Evolutionary conservation across 805 yeast genomes (phyloP).

Genomic region (Metschnikowia borealis): DNA sequence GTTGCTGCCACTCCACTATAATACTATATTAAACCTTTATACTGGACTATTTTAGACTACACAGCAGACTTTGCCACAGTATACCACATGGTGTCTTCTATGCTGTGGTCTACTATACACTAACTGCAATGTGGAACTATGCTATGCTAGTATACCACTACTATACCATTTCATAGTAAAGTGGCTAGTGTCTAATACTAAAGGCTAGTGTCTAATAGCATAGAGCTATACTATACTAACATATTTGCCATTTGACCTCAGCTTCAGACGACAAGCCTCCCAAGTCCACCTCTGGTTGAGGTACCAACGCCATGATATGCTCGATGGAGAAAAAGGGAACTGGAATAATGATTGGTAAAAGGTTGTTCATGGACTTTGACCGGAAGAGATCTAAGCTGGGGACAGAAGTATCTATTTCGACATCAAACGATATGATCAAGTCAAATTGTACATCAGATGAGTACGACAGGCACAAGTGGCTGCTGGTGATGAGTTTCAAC

Average conservation of each 20-base stretch:
- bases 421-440: slow-evolving; percentile 36
- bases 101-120: too few relatives aligned
- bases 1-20: too few relatives aligned
- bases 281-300: slow-evolving; percentile 20
- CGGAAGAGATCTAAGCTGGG: slow-evolving; percentile 37
- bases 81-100: too few relatives aligned
- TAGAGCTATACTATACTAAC: too few relatives aligned
- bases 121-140: too few relatives aligned
- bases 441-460: slow-evolving; percentile 18
- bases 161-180: too few relatives aligned
- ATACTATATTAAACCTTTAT: too few relatives aligned
- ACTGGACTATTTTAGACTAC: too few relatives aligned
- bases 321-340: slow-evolving; percentile 33
- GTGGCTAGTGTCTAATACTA: too few relatives aligned
- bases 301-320: slow-evolving; percentile 22
- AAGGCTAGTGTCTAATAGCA: too few relatives aligned
- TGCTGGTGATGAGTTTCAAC: slow-evolving; percentile 16
- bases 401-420: slow-evolving; percentile 26
- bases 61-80: too few relatives aligned
- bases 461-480: slow-evolving; percentile 14
- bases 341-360: slow-evolving; percentile 35
- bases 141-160: too few relatives aligned
- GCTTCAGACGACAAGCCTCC: slow-evolving; percentile 19
- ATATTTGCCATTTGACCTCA: slow-evolving; percentile 32
- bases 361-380: slow-evolving; percentile 9